Percentiles rank a stretch among this genome's conserved stretches.
Evolutionary conservation across 345 rosid species (phyloP).

Genomic region (Moricandia moricandioides): DNA sequence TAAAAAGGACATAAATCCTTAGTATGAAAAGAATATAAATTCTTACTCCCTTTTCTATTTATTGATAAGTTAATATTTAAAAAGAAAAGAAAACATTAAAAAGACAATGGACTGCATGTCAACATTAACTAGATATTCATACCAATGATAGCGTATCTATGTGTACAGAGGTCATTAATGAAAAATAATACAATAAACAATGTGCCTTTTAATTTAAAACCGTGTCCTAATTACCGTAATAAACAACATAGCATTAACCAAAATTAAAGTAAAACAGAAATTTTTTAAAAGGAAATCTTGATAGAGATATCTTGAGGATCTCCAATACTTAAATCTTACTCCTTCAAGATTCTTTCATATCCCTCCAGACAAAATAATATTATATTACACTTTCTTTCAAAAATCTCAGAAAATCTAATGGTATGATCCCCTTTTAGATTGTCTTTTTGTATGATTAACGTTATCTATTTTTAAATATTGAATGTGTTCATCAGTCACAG

Average conservation of each 20-base stretch:
- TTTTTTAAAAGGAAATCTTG: background rate
- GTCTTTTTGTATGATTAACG: background rate
- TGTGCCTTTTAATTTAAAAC: background rate
- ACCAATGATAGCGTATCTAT: background rate
- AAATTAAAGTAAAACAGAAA: background rate
- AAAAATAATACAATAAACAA: background rate
- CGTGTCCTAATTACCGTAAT: background rate
- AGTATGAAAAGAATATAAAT: background rate
- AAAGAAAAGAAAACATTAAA: background rate
- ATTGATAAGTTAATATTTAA: background rate
- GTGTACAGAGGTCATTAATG: background rate
- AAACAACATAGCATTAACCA: background rate
- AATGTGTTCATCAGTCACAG: conserved; percentile 28
- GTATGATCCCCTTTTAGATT: background rate
- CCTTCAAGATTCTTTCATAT: background rate
- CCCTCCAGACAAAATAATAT: background rate
- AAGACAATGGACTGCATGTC: background rate
- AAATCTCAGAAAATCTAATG: background rate
- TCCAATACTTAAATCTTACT: background rate
- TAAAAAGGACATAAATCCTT: background rate
- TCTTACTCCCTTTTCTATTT: background rate
- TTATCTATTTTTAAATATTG: background rate
- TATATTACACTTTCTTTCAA: background rate
- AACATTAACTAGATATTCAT: background rate
- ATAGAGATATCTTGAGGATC: background rate